Conservation (phyloP, 1,284 basidiomycete genomes). For the Pseudozyma tsukubaensis region DNA sequence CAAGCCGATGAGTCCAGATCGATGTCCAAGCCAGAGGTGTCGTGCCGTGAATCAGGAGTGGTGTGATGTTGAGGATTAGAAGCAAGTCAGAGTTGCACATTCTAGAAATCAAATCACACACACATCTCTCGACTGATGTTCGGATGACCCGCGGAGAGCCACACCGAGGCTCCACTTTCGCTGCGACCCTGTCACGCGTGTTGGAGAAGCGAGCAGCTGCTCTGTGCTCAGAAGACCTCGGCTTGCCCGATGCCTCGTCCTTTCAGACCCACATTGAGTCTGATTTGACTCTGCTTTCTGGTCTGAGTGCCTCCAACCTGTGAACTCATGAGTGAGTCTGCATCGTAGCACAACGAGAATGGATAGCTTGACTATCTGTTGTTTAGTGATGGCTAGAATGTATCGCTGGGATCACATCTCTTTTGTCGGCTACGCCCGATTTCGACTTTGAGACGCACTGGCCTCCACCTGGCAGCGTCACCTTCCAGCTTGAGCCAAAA, state of each 20-base stretch:
- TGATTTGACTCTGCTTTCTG: too few species aligned
- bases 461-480: constrained; percentile 31
- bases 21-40: constrained; percentile 5
- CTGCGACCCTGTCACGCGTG: constrained; percentile 1
- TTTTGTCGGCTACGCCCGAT: constrained; percentile 12
- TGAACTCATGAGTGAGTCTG: too few species aligned
- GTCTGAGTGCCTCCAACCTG: too few species aligned
- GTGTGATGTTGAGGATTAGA: background rate
- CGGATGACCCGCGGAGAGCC: too few species aligned
- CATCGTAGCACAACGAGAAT: too few species aligned
- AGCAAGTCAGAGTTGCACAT: background rate
- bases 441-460: constrained; percentile 20
- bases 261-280: too few species aligned
- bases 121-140: too few species aligned
- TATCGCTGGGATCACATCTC: background rate
- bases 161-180: background rate
- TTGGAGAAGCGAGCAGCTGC: background rate
- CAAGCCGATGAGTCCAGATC: background rate
- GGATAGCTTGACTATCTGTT: too few species aligned
- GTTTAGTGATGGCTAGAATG: too few species aligned
- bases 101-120: background rate
- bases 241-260: too few species aligned
- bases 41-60: background rate
- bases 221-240: constrained; percentile 1
- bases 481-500: constrained; percentile 1